These are phyloP conservation scores for Russula compacta DNA, from an alignment of 768 basidiomycete species.

Conservation along the genomic window DNA sequence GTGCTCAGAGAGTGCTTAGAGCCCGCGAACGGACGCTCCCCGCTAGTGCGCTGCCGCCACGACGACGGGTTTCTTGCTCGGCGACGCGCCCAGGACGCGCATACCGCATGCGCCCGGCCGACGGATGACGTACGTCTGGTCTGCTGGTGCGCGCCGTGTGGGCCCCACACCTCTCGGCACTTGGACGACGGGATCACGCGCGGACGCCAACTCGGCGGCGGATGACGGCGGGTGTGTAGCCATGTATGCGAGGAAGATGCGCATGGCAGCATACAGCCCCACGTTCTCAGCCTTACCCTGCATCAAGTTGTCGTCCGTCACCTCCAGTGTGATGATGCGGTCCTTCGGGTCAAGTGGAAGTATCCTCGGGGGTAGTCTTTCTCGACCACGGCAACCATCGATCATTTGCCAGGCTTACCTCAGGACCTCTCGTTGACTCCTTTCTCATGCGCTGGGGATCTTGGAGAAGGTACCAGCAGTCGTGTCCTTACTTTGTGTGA, in stretches of 20 bases:
- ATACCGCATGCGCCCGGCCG: conserved; percentile 5
- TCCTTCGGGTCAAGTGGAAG: conserved; percentile 5
- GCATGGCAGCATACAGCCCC: neutral
- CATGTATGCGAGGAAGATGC: conserved; percentile 10
- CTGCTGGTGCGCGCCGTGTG: neutral
- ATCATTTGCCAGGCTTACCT: too few relatives aligned
- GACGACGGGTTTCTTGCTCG: neutral
- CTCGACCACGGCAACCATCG: too few relatives aligned
- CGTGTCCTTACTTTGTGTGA: too few relatives aligned
- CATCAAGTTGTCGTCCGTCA: conserved; percentile 8
- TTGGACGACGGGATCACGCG: neutral
- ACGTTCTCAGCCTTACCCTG: neutral
- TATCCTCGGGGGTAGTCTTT: conserved; percentile 1
- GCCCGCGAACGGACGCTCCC: too few relatives aligned
- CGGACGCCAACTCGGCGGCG: neutral
- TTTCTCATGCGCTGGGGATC: too few relatives aligned
- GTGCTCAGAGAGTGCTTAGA: neutral
- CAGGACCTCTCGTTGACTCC: too few relatives aligned
- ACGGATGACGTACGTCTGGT: conserved; percentile 3
- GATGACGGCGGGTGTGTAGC: neutral
- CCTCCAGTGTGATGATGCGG: conserved; percentile 7
- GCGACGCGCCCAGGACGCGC: conserved; percentile 7
- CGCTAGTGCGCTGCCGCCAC: neutral
- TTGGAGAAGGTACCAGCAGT: too few relatives aligned
- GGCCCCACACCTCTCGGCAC: conserved; percentile 8